A percentile compares a stretch with the other conserved stretches of the same genome.
These are phyloP conservation scores for Xylariaceae sp. DNA, from an alignment of 2,329 filamentous ascomycete genomes.

Conservation along the genomic window DNA sequence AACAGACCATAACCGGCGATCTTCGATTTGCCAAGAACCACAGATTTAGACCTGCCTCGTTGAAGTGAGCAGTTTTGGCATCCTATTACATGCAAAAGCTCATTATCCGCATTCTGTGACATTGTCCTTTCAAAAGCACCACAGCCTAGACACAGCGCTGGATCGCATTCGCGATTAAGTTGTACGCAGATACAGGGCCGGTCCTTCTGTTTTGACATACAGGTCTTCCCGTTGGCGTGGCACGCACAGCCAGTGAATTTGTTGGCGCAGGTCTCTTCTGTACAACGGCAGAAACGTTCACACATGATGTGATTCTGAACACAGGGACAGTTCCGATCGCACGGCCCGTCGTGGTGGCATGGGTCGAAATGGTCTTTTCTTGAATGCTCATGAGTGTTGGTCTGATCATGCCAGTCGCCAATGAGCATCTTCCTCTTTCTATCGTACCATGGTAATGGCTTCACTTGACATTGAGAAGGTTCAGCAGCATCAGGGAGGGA, in stretches of 20 bases:
- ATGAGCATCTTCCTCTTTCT: constrained; percentile 51
- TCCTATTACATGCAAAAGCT: constrained; percentile 50
- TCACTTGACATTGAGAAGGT: constrained; percentile 34
- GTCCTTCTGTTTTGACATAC: constrained; percentile 52
- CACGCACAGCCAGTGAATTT: constrained; percentile 68
- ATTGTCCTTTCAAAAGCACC: constrained; percentile 67
- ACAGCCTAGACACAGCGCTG: constrained; percentile 67
- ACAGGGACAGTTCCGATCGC: constrained; percentile 61
- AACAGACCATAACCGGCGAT: constrained; percentile 75
- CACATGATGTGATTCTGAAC: constrained; percentile 60
- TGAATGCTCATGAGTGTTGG: constrained; percentile 52
- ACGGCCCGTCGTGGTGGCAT: constrained; percentile 67
- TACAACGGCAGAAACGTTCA: constrained; percentile 67
- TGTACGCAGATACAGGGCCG: constrained; percentile 65
- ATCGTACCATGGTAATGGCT: constrained; percentile 52
- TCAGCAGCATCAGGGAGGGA: constrained; percentile 27
- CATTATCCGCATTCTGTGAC: constrained; percentile 60
- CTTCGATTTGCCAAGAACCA: constrained; percentile 66
- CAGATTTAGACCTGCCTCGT: constrained; percentile 59
- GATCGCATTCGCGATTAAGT: constrained; percentile 76
- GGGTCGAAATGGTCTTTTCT: constrained; percentile 57
- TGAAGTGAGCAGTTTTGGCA: constrained; percentile 74
- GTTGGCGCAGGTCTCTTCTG: constrained; percentile 54
- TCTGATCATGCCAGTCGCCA: constrained; percentile 54
- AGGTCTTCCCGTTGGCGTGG: constrained; percentile 55